Conservation (phyloP, 257 asterid species). For the Solanum habrochaites region DNA sequence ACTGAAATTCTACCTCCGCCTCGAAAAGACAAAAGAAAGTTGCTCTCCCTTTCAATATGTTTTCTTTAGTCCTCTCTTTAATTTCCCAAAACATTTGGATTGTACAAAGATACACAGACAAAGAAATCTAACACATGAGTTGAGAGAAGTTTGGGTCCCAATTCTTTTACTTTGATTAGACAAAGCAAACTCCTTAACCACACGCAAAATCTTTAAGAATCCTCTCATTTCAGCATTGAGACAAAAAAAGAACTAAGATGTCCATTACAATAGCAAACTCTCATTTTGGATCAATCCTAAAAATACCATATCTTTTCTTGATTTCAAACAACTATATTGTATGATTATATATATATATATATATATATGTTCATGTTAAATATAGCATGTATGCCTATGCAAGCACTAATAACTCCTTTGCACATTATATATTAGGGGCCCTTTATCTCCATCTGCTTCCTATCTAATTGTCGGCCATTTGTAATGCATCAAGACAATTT, state of each 20-base stretch:
- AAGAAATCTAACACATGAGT: slow-evolving; percentile 6
- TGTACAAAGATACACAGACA: slow-evolving; percentile 7
- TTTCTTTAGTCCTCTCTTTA: neutral
- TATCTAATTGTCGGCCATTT: slow-evolving; percentile 25
- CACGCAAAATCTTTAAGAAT: slow-evolving; percentile 1
- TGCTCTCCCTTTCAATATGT: neutral
- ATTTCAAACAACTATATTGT: neutral
- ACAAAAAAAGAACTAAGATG: neutral
- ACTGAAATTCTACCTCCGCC: neutral
- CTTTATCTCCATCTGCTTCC: neutral
- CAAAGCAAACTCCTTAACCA: neutral
- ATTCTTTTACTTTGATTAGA: slow-evolving; percentile 9
- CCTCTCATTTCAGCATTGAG: neutral
- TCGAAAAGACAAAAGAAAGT: neutral
- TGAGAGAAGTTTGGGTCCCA: neutral
- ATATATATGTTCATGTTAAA: neutral
- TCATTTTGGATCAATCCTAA: neutral
- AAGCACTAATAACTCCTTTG: slow-evolving; percentile 9
- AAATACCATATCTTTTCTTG: neutral
- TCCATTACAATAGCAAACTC: neutral
- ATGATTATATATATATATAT: neutral
- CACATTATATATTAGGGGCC: neutral
- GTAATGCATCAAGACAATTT: slow-evolving; percentile 6
- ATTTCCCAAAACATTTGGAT: neutral
- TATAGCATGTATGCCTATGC: neutral